Evolutionary conservation across 352 stramenopile genomes (phyloP), one percentile per base, ranked within the genome.

Genomic region (Phytophthora litchii): DNA sequence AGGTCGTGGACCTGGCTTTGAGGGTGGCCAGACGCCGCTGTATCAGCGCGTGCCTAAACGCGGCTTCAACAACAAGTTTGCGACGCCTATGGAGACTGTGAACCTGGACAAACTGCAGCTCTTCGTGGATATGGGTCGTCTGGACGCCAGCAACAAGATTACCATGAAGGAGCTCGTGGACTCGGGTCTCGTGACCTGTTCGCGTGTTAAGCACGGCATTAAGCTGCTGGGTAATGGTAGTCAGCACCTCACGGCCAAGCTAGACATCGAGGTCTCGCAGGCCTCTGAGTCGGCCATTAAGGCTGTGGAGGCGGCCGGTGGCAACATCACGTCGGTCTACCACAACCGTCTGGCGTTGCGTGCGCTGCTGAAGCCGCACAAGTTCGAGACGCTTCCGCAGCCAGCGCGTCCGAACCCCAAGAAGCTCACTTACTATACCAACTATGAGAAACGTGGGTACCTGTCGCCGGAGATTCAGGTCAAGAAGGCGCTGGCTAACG

Each of bases 21-120:
- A 99, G 67, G 97, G 97, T 52, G 97, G 97, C 4, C 97, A 99
- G 78, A 99, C 97, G 41, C 97, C 96, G 35, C 74, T 99, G 49
- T 97, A 98, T 80, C 94, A 98, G 70, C 85, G 91, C 38, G 66
- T 99, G 36, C 97, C 97, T 29, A 99, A 99, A 84, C 91, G 95
- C 35, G 97, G 97, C 52, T 99, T 99, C 77, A 99, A 99, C 75
- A 95, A 95, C 65, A 91, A 89, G 70, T 94, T 90, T 60, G 86
- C 78, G 59, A 96, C 83, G 50, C 85, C 91, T 8, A 97, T 99
- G 81, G 82, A 98, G 59, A 76, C 78, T 0, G 41, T 99, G 13
- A 99, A 98, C 82, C 37, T 99, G 12, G 89, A 94, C 53, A 94
- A 88, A 32, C 64, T 99, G 40, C 92, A 98, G 77, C 82, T 98